Evolutionary conservation across 1,284 basidiomycete genomes (phyloP), one percentile per base, ranked within the genome.

Genomic region (Ceratobasidium sp.): DNA sequence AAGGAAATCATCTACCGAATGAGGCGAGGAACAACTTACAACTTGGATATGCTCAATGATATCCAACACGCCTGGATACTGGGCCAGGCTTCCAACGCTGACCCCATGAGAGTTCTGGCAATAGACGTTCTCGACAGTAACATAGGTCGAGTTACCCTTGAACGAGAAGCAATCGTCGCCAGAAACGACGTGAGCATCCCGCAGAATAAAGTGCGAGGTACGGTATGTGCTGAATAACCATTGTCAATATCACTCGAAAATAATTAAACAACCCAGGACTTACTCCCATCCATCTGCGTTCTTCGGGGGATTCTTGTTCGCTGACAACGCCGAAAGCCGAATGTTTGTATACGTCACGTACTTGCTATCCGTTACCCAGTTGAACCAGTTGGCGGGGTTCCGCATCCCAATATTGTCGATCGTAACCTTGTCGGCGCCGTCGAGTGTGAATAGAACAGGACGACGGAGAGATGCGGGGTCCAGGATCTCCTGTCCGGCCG

Each of bases 121-220:
- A 54, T 71, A 70, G 23, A 77, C 46, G 57, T 79, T 74, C 38
- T 66, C 48, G 6, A 73, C 75, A 5, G 70, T 68, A 33, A 79
- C 60, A 33, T 78, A 71, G 20, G 76, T 77, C 20, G 68, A 70
- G 27, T 77, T 77, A 20, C 65, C 55, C n/a, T 79, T 79, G 70
- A 68, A 78, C 6, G 76, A 60, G 68, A 79, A 67, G 57, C 78
- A 79, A 50, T 79, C 78, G 52, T 79, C 78, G 1, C 78, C 78
- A 44, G 70, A 75, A 35, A 78, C 70, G 30, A 79, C 71, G 27
- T 67, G 65, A 16, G 70, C 54, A 12, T 77, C 57, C 30, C 48
- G 55, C 33, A 78, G 60, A 27, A 68, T 27, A 14, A 79, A 77
- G 44, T 78, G 64, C 2, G 71, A 71, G 30, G 65, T 67, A n/a